Base-by-base conservation (phyloP, 2,329 filamentous ascomycete species). In the Elsinoe necatrix region DNA sequence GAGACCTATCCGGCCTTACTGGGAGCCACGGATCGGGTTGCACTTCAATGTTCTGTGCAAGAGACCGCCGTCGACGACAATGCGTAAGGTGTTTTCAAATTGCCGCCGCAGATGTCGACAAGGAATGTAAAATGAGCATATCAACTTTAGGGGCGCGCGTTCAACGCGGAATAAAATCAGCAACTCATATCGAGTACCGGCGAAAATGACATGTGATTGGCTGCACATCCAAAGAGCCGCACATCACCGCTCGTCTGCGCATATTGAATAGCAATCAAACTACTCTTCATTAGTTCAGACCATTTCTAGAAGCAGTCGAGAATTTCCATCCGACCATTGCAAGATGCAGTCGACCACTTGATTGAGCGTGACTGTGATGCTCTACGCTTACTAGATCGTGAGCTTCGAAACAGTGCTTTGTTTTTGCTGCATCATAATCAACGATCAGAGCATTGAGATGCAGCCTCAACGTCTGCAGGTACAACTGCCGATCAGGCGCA, bases 141-240 rank as follows among this genome's bases (percentile, higher is more conserved):
- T 35, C 34, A 50, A 50, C 20, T 50, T 34, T 37, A 52, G 48
- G 48, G 48, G 48, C 21, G 31, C 29, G 48, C 48, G 48, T 45
- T 18, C 29, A 50, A 34, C 48, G 48, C 48, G 45, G 29, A 25
- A 31, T 27, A 21, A n/a, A n/a, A 52, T 18, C 48, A 52, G 48
- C 48, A 52, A 39, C 18, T 35, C 37, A 52, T 39, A 35, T 52
- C 34, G 20, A 29, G 47, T 9, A 16, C 7, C 47, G 31, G 29
- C 20, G 27, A 9, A 29, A 11, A 16, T 39, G 16, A 29, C n/a
- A 18, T 20, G 16, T 39, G 25, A 34, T 34, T 52, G 25, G 48
- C 25, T 52, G 11, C 11, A n/a, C 7, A 3, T 29, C n/a, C 3
- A 3, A 25, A 48, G 43, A 48, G 43, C 43, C 43, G 43, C 43